phyloP scores from a whole-genome alignment of 257 asterid species.

The Solanum paucissectum region DNA sequence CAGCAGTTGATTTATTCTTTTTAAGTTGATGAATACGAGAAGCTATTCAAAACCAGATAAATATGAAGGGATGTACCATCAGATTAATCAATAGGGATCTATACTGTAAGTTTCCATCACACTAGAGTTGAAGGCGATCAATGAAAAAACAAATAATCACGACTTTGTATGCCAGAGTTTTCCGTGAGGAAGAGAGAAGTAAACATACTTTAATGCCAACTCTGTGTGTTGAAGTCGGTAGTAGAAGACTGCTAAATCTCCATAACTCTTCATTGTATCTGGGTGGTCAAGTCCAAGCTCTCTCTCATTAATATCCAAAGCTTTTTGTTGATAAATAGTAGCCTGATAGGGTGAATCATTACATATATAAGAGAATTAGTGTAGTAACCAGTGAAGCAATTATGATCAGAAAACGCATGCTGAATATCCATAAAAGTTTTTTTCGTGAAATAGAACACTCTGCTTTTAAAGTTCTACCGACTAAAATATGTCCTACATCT shows the following conservation, averaged over 20 bases:
- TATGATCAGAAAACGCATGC: background rate
- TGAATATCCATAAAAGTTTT: background rate
- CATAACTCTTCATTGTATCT: conserved; percentile 98
- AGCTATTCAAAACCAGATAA: background rate
- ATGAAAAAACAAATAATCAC: background rate
- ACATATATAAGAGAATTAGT: background rate
- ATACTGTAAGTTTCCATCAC: background rate
- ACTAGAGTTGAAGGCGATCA: background rate
- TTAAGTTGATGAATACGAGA: conserved; percentile 1
- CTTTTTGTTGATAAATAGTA: conserved; percentile 93
- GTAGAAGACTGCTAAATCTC: conserved; percentile 94
- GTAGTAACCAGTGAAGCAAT: background rate
- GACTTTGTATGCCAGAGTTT: background rate
- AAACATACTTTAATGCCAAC: conserved; percentile 82
- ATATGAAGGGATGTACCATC: background rate
- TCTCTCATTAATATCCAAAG: conserved; percentile 93
- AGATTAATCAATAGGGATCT: background rate
- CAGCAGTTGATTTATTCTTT: background rate
- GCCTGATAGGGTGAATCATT: conserved; percentile 36
- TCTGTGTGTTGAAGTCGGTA: conserved; percentile 98
- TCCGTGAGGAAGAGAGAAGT: background rate
- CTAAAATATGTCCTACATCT: background rate
- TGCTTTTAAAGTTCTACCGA: background rate
- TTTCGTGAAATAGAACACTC: background rate
- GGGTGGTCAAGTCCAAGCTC: conserved; percentile 99